A percentile compares a stretch with the other conserved stretches of the same genome.
Evolutionary conservation across 1,284 basidiomycete genomes (phyloP).

Genomic region (Puccinia sorghi): DNA sequence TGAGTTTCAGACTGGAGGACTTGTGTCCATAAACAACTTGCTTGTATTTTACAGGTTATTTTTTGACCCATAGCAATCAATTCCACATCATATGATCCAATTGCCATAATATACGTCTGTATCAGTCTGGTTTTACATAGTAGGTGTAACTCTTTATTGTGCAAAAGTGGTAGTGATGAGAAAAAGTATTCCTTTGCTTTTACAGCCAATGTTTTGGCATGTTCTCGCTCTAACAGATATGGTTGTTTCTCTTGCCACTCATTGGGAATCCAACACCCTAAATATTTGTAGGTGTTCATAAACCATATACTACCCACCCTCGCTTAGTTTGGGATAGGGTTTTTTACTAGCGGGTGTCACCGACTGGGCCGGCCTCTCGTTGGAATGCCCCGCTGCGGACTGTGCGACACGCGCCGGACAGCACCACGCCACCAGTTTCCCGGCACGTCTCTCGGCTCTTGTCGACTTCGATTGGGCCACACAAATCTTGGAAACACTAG

Average conservation of each 20-base stretch:
- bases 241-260: not conserved
- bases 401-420: no score
- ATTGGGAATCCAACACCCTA: conserved; percentile 7
- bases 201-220: not conserved
- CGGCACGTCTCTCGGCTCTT: no score
- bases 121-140: not conserved
- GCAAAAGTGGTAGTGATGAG: not conserved
- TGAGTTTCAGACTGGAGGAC: not conserved
- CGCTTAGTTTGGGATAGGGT: no score
- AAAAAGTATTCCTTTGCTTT: not conserved
- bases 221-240: not conserved
- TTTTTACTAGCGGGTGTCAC: no score
- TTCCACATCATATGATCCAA: not conserved
- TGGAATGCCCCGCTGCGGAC: no score
- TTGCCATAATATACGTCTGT: conserved; percentile 3
- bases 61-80: conserved; percentile 10
- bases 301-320: not conserved
- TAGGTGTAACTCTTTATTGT: not conserved
- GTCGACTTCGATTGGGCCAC: no score
- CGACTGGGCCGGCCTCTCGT: no score
- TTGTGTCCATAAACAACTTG: not conserved
- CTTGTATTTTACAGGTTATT: not conserved
- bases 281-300: not conserved
- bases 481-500: no score
- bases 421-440: no score